phyloP scores from a whole-genome alignment of 1,284 basidiomycete species.

The Cryptococcus deneoformans region DNA sequence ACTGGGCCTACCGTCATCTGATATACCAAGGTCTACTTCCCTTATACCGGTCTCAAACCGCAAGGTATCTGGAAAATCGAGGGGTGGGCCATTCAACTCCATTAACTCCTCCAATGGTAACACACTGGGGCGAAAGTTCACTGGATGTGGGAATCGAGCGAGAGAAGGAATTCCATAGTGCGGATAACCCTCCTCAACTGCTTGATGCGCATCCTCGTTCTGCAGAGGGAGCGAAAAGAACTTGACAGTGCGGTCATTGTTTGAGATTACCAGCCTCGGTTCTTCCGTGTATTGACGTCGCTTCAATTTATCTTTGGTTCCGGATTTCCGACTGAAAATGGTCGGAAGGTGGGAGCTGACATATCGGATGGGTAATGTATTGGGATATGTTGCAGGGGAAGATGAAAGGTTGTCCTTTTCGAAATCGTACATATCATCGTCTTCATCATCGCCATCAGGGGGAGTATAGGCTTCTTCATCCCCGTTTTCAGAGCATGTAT shows the following conservation, averaged over 20 bases:
- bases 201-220: neutral
- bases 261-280: conserved; percentile 45
- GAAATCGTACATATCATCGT: conserved; percentile 11
- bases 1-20: neutral
- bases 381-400: conserved; percentile 44
- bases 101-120: neutral
- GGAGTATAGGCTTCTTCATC: conserved; percentile 3
- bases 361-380: conserved; percentile 36
- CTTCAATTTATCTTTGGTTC: neutral
- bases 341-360: conserved; percentile 24
- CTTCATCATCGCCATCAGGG: conserved; percentile 11
- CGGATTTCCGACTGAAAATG: neutral
- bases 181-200: neutral
- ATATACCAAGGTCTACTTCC: neutral
- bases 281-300: conserved; percentile 22
- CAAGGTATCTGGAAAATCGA: neutral
- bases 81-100: neutral
- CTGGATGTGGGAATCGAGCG: neutral
- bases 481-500: conserved; percentile 5
- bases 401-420: conserved; percentile 7
- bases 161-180: neutral
- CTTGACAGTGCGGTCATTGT: conserved; percentile 49
- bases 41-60: neutral
- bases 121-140: neutral
- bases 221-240: conserved; percentile 35